A percentile compares a stretch with the other conserved stretches of the same genome.
These are phyloP conservation scores for Macrocybe gigantea DNA, from an alignment of 768 basidiomycete genomes.

Conservation along the genomic window DNA sequence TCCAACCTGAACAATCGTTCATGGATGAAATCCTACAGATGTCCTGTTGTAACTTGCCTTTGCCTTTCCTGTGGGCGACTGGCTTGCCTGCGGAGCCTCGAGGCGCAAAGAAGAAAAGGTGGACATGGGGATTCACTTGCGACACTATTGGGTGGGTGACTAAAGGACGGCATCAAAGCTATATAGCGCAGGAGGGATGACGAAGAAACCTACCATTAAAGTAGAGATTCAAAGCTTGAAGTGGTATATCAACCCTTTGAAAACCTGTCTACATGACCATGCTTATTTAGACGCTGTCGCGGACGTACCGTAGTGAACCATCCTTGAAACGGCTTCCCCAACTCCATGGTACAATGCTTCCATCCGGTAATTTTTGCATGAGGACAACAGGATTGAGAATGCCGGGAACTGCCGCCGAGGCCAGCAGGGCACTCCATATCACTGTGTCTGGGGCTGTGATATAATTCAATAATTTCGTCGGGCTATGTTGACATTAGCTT, in stretches of 20 bases:
- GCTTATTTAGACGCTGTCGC: slow-evolving; percentile 1
- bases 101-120: slow-evolving; percentile 92
- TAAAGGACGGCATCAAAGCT: slow-evolving; percentile 16
- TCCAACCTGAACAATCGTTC: slow-evolving; percentile 56
- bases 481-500: slow-evolving; percentile 37
- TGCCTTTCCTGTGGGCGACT: slow-evolving; percentile 90
- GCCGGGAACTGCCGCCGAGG: slow-evolving; percentile 92
- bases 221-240: slow-evolving; percentile 82
- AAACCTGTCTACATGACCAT: slow-evolving; percentile 7
- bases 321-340: slow-evolving; percentile 95
- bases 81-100: slow-evolving; percentile 87
- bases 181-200: not conserved
- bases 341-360: slow-evolving; percentile 83
- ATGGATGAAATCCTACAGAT: not conserved
- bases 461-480: slow-evolving; percentile 94
- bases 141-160: slow-evolving; percentile 93
- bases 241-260: slow-evolving; percentile 85
- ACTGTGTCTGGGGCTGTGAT: slow-evolving; percentile 92
- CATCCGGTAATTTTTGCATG: slow-evolving; percentile 85
- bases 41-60: slow-evolving; percentile 40
- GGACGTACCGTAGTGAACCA: slow-evolving; percentile 68
- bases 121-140: slow-evolving; percentile 90
- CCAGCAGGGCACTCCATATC: slow-evolving; percentile 76
- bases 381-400: slow-evolving; percentile 93
- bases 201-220: slow-evolving; percentile 58